phyloP scores from a whole-genome alignment of 2,329 filamentous ascomycete genomes.

The Pyricularia sp. region DNA sequence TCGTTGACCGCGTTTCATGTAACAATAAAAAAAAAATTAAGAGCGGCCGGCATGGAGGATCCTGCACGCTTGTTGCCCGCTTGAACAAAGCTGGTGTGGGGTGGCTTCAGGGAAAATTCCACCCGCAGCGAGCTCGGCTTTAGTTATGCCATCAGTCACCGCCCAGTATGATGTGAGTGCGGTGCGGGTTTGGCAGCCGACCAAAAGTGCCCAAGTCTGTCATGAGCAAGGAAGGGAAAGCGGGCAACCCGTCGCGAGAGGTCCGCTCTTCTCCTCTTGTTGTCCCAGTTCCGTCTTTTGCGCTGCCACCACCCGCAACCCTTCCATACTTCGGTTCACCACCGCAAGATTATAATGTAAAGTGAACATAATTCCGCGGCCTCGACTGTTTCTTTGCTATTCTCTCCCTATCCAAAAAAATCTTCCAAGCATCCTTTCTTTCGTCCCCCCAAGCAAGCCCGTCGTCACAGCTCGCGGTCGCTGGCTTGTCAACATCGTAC shows the following conservation, averaged over 20 bases:
- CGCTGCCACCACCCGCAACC: neutral
- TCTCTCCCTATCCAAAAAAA: neutral
- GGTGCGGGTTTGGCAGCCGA: neutral
- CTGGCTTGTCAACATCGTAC: neutral
- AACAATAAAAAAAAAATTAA: neutral
- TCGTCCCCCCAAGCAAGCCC: neutral
- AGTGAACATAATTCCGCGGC: neutral
- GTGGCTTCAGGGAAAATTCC: neutral
- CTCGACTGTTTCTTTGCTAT: neutral
- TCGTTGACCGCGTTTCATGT: neutral
- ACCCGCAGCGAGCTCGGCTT: neutral
- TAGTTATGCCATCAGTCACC: neutral
- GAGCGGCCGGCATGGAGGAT: neutral
- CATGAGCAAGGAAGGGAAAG: neutral
- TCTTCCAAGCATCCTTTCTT: neutral
- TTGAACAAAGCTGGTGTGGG: neutral
- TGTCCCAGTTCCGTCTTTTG: neutral
- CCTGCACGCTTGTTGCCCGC: neutral
- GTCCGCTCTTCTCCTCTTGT: conserved; percentile 1
- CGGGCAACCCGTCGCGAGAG: neutral
- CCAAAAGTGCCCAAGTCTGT: neutral
- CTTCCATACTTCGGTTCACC: neutral
- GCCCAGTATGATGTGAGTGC: neutral
- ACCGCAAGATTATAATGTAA: neutral
- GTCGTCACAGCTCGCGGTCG: neutral